These are phyloP conservation scores for Trichocladium antarcticum DNA, from an alignment of 495 filamentous ascomycete genomes.

Conservation along the genomic window DNA sequence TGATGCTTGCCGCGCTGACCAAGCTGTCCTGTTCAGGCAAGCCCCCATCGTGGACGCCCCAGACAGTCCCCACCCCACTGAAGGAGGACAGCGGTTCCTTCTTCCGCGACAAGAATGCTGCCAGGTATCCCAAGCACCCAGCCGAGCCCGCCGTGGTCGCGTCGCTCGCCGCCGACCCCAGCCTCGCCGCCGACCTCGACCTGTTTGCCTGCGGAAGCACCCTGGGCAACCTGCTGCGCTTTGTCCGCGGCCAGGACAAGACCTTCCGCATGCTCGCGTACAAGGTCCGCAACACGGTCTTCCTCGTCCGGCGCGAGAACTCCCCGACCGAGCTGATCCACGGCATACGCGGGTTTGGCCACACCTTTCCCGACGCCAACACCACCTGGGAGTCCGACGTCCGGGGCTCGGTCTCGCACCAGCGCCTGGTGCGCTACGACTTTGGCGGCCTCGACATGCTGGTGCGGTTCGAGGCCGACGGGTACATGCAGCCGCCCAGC, in stretches of 20 bases:
- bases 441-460: slow-evolving; percentile 46
- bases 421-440: slow-evolving; percentile 48
- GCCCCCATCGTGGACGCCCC: slow-evolving; percentile 51
- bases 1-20: background rate
- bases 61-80: slow-evolving; percentile 27
- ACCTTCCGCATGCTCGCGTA: slow-evolving; percentile 52
- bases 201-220: slow-evolving; percentile 53
- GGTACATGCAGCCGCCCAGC: slow-evolving; percentile 29
- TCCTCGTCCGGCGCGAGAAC: slow-evolving; percentile 51
- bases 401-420: slow-evolving; percentile 47
- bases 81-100: slow-evolving; percentile 42
- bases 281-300: slow-evolving; percentile 47
- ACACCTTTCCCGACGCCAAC: slow-evolving; percentile 53
- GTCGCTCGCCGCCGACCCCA: slow-evolving; percentile 16
- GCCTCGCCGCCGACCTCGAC: slow-evolving; percentile 35
- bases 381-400: slow-evolving; percentile 46
- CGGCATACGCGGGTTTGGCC: slow-evolving; percentile 48
- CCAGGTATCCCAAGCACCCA: slow-evolving; percentile 44
- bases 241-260: slow-evolving; percentile 34
- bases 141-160: slow-evolving; percentile 46
- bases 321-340: slow-evolving; percentile 41
- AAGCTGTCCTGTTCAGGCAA: slow-evolving; percentile 29
- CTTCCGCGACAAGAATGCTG: slow-evolving; percentile 54
- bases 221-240: slow-evolving; percentile 43
- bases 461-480: slow-evolving; percentile 53